Evolutionary conservation across 2,329 filamentous ascomycete species (phyloP), one percentile per base, ranked within the genome.

Genomic region (Beauveria sp.): DNA sequence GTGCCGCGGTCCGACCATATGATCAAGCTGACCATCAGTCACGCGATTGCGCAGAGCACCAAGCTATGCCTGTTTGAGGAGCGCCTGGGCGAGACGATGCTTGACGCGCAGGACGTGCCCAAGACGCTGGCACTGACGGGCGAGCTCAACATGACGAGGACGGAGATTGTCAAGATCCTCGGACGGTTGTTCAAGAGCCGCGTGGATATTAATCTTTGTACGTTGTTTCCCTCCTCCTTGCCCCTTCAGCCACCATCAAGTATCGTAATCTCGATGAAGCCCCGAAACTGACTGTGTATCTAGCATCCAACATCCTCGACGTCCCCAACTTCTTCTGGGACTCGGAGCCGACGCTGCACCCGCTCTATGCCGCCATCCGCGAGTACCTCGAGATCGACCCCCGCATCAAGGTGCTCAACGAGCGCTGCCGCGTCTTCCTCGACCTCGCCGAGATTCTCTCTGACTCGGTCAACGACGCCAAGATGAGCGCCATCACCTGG

Each of bases 291-390:
- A 10, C n/a, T 38, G 22, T 2, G 6, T 14, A 10, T 67, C 50
- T 24, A 96, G 91, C 92, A 63, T 96, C 90, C 22, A 98, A 98
- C 72, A 93, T 97, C 73, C 88, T 97, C 62, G 93, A 97, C 74
- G 91, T 96, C 1, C 93, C 93, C 64, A 96, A 93, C 73, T 97
- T 97, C 82, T 96, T 98, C 82, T 99, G 95, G 95, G 93, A 98
- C 73, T 90, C 90, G 12, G 95, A 99, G 72, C 95, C 95, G 20
- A 97, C 91, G 0, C 82, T 99, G 0, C 91, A 97, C 72, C 95
- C 95, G 0, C 86, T 99, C 31, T 99, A 99, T 78, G 88, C 86
- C 63, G 95, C 93, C 63, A 91, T 98, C 56, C 90, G 95, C 69
- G 95, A 98, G 74, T 99, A 99, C 72, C 88, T 99, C 64, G 95